Evolutionary conservation across 2,329 filamentous ascomycete species (phyloP).

Genomic region (Neonectria ditissima): DNA sequence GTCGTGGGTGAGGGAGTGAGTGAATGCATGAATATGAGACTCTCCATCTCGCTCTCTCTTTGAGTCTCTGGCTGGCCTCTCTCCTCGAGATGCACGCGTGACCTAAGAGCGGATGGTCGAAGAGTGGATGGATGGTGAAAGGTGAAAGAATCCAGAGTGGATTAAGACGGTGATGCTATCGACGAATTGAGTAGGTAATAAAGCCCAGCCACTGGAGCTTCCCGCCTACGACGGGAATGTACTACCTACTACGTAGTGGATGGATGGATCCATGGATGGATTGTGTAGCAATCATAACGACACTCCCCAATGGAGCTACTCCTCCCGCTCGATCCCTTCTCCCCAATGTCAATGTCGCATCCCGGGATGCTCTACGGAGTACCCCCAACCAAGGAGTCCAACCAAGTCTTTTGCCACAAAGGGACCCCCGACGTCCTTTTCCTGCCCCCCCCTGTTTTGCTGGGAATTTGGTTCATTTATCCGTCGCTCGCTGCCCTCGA

Average conservation of each 20-base stretch:
- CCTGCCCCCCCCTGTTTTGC: constrained; percentile 40
- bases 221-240: not conserved
- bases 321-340: constrained; percentile 3
- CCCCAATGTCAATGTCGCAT: constrained; percentile 23
- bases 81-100: not conserved
- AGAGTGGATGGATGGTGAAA: not conserved
- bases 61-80: not conserved
- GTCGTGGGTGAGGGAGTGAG: no score
- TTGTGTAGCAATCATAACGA: constrained; percentile 7
- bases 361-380: constrained; percentile 14
- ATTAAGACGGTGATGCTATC: not conserved
- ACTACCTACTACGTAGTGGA: no score
- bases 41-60: not conserved
- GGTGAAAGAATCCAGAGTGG: no score
- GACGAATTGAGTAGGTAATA: not conserved
- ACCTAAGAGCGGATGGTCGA: not conserved
- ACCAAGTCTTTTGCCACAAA: constrained; percentile 41
- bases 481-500: constrained; percentile 37
- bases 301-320: constrained; percentile 16
- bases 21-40: no score
- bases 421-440: constrained; percentile 37
- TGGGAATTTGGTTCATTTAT: constrained; percentile 42
- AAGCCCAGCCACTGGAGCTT: constrained; percentile 24
- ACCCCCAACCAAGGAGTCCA: constrained; percentile 37
- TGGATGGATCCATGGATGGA: not conserved